Conservation (phyloP, 768 basidiomycete species). For the Coprinopsis cinerea region DNA sequence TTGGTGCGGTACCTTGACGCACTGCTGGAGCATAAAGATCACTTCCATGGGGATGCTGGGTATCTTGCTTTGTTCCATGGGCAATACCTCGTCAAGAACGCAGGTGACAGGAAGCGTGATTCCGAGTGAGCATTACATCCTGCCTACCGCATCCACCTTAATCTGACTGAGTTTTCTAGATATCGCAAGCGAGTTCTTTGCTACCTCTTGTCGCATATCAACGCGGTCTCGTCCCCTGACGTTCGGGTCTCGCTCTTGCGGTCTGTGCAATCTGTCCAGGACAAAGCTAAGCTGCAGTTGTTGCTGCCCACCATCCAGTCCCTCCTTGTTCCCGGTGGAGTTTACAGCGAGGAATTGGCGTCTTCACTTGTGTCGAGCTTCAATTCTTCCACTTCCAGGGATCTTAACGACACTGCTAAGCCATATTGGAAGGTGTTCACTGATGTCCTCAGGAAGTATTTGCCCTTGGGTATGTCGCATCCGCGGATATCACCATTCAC, state of each 20-base stretch:
- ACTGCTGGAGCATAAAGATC: conserved; percentile 45
- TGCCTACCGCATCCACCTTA: neutral
- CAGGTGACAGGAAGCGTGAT: conserved; percentile 51
- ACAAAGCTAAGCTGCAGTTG: conserved; percentile 42
- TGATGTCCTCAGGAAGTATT: conserved; percentile 35
- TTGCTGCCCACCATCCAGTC: conserved; percentile 53
- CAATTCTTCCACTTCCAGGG: conserved; percentile 37
- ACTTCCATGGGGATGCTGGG: conserved; percentile 51
- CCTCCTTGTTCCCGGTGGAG: conserved; percentile 17
- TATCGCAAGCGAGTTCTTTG: conserved; percentile 69
- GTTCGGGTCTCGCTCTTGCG: conserved; percentile 52
- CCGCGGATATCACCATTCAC: neutral
- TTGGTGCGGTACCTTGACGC: conserved; percentile 50
- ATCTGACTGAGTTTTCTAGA: conserved; percentile 28
- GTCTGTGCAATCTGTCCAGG: conserved; percentile 39
- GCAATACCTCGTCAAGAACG: conserved; percentile 41
- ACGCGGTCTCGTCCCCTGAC: conserved; percentile 41
- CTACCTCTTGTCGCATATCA: conserved; percentile 76
- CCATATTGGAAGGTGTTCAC: conserved; percentile 49
- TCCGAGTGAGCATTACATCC: conserved; percentile 36
- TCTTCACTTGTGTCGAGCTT: conserved; percentile 43
- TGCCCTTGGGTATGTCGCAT: conserved; percentile 40
- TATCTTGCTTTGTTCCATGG: conserved; percentile 59
- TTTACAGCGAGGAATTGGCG: conserved; percentile 29
- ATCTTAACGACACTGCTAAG: conserved; percentile 39